Conservation (phyloP, 1,139 yeast genomes). For the Hanseniaspora uvarum region DNA sequence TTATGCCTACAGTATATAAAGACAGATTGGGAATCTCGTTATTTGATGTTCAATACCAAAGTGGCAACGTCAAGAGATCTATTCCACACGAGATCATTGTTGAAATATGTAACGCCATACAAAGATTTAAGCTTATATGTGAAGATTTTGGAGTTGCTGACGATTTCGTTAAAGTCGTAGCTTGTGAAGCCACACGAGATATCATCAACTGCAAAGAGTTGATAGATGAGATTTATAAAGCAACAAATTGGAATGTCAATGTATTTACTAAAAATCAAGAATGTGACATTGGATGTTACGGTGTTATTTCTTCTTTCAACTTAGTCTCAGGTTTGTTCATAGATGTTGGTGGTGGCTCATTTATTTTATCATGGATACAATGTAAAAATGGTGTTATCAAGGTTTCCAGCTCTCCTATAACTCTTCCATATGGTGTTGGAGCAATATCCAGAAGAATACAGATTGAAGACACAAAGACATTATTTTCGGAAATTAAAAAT, state of each 20-base stretch:
- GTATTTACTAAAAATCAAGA: constrained; percentile 50
- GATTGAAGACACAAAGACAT: constrained; percentile 37
- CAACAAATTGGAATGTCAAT: constrained; percentile 54
- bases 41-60: constrained; percentile 46
- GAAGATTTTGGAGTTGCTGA: constrained; percentile 56
- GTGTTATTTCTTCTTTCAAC: constrained; percentile 58
- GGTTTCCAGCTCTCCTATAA: constrained; percentile 47
- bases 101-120: constrained; percentile 50
- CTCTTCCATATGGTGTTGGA: constrained; percentile 60
- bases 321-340: constrained; percentile 51
- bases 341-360: constrained; percentile 59
- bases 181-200: constrained; percentile 57
- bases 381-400: constrained; percentile 44
- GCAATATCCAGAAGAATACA: constrained; percentile 46
- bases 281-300: constrained; percentile 53
- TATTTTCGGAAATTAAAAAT: constrained; percentile 40
- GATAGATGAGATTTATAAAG: constrained; percentile 40
- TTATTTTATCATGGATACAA: constrained; percentile 55
- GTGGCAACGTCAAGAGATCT: constrained; percentile 37
- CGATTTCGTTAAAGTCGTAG: constrained; percentile 49
- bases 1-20: constrained; percentile 60
- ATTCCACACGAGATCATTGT: constrained; percentile 46
- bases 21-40: constrained; percentile 57
- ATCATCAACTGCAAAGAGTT: constrained; percentile 52
- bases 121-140: constrained; percentile 53